Percentiles rank a stretch among this genome's conserved stretches.
Evolutionary conservation across 345 rosid genomes (phyloP).

Genomic region (Noccaea bulbosa): DNA sequence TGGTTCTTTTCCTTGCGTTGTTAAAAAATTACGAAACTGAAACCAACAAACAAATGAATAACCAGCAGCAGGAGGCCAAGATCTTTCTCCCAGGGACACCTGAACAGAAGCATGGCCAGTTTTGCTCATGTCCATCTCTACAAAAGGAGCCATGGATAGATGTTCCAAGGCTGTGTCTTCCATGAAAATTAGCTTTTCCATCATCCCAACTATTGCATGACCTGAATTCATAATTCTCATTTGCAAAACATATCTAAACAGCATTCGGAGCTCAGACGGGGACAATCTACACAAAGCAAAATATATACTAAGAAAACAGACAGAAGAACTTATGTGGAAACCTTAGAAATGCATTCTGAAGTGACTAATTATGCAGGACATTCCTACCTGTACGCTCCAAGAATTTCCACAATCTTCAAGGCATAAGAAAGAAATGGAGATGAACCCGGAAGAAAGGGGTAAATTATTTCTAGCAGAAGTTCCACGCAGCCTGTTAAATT

Average conservation of each 20-base stretch:
- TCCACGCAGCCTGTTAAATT: constrained; percentile 81
- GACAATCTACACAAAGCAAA: constrained; percentile 76
- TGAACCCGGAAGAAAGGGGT: constrained; percentile 84
- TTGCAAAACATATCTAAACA: constrained; percentile 84
- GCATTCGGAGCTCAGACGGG: constrained; percentile 82
- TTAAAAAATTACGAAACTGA: constrained; percentile 78
- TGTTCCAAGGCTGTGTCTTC: constrained; percentile 81
- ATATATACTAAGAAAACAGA: constrained; percentile 32
- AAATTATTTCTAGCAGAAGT: constrained; percentile 86
- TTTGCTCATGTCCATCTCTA: constrained; percentile 96
- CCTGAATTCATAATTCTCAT: constrained; percentile 82
- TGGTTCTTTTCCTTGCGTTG: constrained; percentile 64
- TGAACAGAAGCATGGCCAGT: constrained; percentile 95
- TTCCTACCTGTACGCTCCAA: constrained; percentile 90
- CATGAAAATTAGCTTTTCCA: constrained; percentile 89
- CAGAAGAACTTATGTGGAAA: constrained; percentile 27
- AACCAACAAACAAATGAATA: constrained; percentile 99
- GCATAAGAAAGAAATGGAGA: constrained; percentile 80
- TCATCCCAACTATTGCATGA: constrained; percentile 80
- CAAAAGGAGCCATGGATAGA: constrained; percentile 91
- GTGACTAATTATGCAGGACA: constrained; percentile 20
- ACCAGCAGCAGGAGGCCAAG: constrained; percentile 99
- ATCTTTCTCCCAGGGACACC: constrained; percentile 98
- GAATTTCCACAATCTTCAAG: constrained; percentile 93
- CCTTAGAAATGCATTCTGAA: constrained; percentile 19